phyloP scores from a whole-genome alignment of 2,329 filamentous ascomycete species.

The Rutstroemia sp. region DNA sequence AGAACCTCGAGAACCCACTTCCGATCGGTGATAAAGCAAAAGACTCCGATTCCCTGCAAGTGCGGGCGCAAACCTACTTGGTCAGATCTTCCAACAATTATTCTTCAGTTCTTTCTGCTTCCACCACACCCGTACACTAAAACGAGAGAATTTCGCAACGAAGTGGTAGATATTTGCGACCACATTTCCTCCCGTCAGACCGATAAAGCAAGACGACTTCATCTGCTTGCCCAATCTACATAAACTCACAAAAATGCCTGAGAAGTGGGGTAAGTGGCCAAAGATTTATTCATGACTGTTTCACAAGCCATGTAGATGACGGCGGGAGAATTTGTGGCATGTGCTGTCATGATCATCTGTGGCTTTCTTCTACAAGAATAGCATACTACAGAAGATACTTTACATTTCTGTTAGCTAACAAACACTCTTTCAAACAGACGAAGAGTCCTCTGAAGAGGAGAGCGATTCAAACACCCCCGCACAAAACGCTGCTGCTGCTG shows the following conservation, averaged over 20 bases:
- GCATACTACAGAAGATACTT: slow-evolving; percentile 10
- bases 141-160: too few species aligned
- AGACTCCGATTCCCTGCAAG: background rate
- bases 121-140: too few species aligned
- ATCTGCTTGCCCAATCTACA: background rate
- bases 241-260: slow-evolving; percentile 24
- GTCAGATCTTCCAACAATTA: background rate
- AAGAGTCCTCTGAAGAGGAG: slow-evolving; percentile 24
- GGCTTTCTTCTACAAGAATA: too few species aligned
- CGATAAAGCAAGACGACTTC: background rate
- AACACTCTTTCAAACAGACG: slow-evolving; percentile 27
- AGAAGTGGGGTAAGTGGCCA: slow-evolving; percentile 30
- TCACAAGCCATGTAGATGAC: background rate
- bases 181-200: background rate
- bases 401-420: slow-evolving; percentile 20
- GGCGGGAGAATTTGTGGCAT: too few species aligned
- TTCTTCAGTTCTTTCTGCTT: too few species aligned
- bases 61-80: slow-evolving; percentile 8
- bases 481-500: slow-evolving; percentile 22
- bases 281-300: slow-evolving; percentile 13
- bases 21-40: background rate
- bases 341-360: too few species aligned
- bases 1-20: background rate
- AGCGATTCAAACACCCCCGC: slow-evolving; percentile 45
- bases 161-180: too few species aligned